These are phyloP conservation scores for Salix udensis DNA, from an alignment of 345 rosid species.

Conservation along the genomic window DNA sequence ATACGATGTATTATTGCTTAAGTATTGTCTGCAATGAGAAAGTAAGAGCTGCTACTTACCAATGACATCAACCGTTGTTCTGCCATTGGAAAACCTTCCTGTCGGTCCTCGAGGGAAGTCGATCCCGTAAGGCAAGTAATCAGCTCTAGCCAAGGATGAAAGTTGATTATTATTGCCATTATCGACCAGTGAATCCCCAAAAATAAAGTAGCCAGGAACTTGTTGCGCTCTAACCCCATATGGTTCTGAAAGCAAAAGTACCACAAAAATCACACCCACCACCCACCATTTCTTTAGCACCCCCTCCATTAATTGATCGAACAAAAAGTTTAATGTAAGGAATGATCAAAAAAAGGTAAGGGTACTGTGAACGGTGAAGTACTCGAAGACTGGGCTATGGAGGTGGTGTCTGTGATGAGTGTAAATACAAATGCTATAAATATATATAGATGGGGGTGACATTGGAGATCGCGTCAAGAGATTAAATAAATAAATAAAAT, in stretches of 20 bases:
- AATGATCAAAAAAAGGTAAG: background rate
- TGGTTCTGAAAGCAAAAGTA: background rate
- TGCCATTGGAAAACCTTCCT: conserved; percentile 76
- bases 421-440: conserved; percentile 17
- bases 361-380: background rate
- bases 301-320: conserved; percentile 6
- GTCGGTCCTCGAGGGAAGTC: conserved; percentile 69
- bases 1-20: too few species aligned
- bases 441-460: conserved; percentile 10
- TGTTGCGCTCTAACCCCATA: conserved; percentile 41
- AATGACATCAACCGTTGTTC: conserved; percentile 68
- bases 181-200: conserved; percentile 93
- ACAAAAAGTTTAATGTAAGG: background rate
- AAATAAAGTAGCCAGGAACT: conserved; percentile 78
- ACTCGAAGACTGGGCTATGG: background rate
- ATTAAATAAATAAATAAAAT: background rate
- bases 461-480: background rate
- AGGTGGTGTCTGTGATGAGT: conserved; percentile 2
- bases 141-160: conserved; percentile 56
- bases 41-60: conserved; percentile 30
- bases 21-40: too few species aligned
- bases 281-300: background rate
- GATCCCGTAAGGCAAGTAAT: conserved; percentile 80
- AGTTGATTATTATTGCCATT: conserved; percentile 83
- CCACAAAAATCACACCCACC: background rate